These are phyloP conservation scores for Ophiostoma himal-ulmi DNA, from an alignment of 2,329 filamentous ascomycete species.

Conservation along the genomic window DNA sequence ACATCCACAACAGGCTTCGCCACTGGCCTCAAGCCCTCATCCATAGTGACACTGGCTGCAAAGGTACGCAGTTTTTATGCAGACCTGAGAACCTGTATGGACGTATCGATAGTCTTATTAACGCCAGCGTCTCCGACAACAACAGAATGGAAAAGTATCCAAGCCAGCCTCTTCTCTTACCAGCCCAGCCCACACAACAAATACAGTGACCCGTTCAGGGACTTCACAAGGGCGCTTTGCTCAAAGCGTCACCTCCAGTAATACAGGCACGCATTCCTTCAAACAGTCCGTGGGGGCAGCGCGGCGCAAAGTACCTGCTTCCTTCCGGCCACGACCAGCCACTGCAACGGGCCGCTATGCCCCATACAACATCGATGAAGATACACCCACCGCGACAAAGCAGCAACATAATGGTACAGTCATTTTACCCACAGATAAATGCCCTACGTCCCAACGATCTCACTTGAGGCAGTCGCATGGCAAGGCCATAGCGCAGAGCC, in stretches of 20 bases:
- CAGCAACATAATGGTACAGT: constrained; percentile 38
- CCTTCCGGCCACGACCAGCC: constrained; percentile 38
- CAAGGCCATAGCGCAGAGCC: not conserved
- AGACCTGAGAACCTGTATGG: not conserved
- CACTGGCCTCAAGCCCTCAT: constrained; percentile 41
- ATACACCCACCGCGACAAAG: constrained; percentile 23
- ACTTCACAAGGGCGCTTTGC: constrained; percentile 45
- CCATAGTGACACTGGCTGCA: constrained; percentile 25
- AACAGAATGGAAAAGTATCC: not conserved
- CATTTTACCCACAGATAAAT: constrained; percentile 26
- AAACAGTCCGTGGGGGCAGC: constrained; percentile 42
- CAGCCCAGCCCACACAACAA: constrained; percentile 33
- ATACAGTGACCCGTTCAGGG: not conserved
- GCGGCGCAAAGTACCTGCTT: constrained; percentile 35
- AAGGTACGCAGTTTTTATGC: constrained; percentile 8
- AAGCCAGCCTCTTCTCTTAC: constrained; percentile 7
- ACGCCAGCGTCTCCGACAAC: not conserved
- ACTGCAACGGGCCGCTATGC: constrained; percentile 34
- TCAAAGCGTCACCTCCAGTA: constrained; percentile 50
- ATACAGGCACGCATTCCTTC: constrained; percentile 43
- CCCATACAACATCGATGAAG: constrained; percentile 28
- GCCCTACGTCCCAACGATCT: constrained; percentile 16
- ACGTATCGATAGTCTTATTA: not conserved
- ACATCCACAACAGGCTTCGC: constrained; percentile 33
- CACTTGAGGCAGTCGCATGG: not conserved